Conservation (phyloP, 2,329 filamentous ascomycete genomes). For the Hymenoscyphus repandus region DNA sequence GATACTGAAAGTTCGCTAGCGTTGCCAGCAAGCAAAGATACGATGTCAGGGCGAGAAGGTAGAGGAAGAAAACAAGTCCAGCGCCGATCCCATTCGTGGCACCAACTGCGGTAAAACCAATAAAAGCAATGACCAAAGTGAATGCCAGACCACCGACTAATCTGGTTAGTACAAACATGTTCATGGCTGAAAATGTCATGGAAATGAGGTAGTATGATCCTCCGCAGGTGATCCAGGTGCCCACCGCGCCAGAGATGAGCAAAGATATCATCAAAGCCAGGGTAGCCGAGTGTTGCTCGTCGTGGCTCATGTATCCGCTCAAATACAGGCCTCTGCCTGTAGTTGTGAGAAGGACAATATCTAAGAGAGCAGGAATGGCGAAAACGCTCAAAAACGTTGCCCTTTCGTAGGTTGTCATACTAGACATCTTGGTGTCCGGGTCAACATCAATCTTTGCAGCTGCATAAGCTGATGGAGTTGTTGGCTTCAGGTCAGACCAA, state of each 20-base stretch:
- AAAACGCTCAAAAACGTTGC: constrained; percentile 51
- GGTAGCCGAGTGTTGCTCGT: constrained; percentile 47
- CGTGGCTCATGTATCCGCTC: constrained; percentile 47
- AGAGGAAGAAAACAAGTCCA: constrained; percentile 54
- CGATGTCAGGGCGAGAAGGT: constrained; percentile 50
- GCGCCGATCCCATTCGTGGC: constrained; percentile 38
- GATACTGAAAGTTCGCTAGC: constrained; percentile 31
- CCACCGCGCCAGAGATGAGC: constrained; percentile 54
- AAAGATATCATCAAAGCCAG: constrained; percentile 54
- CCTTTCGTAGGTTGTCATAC: constrained; percentile 33
- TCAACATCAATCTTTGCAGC: constrained; percentile 48
- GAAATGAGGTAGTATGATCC: constrained; percentile 57
- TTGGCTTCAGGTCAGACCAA: constrained; percentile 43
- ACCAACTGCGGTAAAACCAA: constrained; percentile 46
- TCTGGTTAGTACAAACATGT: constrained; percentile 37
- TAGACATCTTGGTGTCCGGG: constrained; percentile 38
- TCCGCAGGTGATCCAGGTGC: constrained; percentile 58
- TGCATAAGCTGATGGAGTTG: constrained; percentile 45
- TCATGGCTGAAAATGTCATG: constrained; percentile 45
- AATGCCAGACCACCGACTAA: constrained; percentile 45
- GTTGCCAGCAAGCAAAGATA: constrained; percentile 54
- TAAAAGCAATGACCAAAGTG: constrained; percentile 38
- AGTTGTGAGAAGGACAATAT: constrained; percentile 54
- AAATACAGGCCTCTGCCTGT: constrained; percentile 57
- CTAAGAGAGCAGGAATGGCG: constrained; percentile 56